phyloP scores from a whole-genome alignment of 1,284 basidiomycete genomes.

The Somion occarium region DNA sequence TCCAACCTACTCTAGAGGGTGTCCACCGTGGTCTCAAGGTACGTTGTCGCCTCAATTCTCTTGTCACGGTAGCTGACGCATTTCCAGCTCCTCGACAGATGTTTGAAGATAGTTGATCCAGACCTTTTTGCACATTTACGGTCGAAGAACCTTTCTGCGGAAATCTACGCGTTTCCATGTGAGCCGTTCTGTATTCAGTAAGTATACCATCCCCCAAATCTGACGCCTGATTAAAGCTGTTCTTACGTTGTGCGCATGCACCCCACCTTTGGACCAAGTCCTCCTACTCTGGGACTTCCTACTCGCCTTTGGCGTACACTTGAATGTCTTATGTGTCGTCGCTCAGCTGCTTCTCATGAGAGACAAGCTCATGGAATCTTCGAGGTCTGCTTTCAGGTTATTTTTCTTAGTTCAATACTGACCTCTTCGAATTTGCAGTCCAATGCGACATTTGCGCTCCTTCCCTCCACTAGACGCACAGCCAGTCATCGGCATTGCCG shows the following conservation, averaged over 20 bases:
- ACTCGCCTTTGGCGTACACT: constrained; percentile 91
- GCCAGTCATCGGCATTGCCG: constrained; percentile 87
- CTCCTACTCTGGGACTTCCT: constrained; percentile 96
- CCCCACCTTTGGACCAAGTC: constrained; percentile 92
- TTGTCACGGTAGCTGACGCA: neutral
- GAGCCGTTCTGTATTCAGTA: constrained; percentile 28
- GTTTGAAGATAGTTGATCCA: constrained; percentile 85
- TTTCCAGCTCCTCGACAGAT: constrained; percentile 82
- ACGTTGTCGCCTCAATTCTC: constrained; percentile 15
- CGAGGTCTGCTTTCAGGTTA: constrained; percentile 52
- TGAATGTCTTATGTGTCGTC: constrained; percentile 95
- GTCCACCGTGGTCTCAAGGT: constrained; percentile 94
- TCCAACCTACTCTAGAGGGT: constrained; percentile 91
- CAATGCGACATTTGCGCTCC: constrained; percentile 92
- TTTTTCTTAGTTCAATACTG: neutral
- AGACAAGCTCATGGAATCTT: constrained; percentile 80
- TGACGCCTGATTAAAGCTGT: constrained; percentile 55
- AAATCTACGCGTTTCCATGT: constrained; percentile 98
- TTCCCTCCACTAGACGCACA: constrained; percentile 89
- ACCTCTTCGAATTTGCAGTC: constrained; percentile 26
- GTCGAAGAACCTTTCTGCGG: constrained; percentile 93
- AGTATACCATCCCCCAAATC: neutral
- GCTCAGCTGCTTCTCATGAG: constrained; percentile 90
- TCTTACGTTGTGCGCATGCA: constrained; percentile 93
- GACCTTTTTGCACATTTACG: constrained; percentile 80